These are phyloP conservation scores for Zasmidium angulare DNA, from an alignment of 2,329 filamentous ascomycete species.

Conservation along the genomic window DNA sequence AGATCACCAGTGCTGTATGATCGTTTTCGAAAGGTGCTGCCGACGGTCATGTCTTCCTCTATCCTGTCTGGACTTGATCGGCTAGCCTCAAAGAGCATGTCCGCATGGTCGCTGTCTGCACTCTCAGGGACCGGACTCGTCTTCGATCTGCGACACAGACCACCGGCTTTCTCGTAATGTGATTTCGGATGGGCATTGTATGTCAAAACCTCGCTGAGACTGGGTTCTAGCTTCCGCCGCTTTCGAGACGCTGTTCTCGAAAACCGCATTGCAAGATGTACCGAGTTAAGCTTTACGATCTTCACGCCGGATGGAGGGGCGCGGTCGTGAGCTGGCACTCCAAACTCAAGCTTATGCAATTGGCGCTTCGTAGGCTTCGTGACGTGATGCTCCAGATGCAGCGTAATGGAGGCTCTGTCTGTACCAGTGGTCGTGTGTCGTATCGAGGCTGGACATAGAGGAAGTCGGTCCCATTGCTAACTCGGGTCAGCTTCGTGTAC, in stretches of 20 bases:
- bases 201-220: neutral
- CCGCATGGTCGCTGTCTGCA: neutral
- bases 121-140: neutral
- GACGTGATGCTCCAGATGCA: neutral
- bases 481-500: neutral
- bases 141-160: neutral
- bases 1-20: constrained; percentile 4
- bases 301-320: constrained; percentile 15
- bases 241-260: neutral
- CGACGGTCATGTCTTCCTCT: neutral
- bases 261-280: neutral
- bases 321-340: constrained; percentile 25
- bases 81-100: constrained; percentile 1
- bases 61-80: neutral
- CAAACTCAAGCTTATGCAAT: constrained; percentile 23
- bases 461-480: constrained; percentile 25
- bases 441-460: neutral
- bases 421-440: neutral
- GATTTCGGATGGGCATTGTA: neutral
- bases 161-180: neutral
- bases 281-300: neutral
- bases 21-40: neutral
- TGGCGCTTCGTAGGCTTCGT: neutral
- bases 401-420: neutral
- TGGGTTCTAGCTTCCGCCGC: neutral